Base-by-base conservation (phyloP, 2,329 filamentous ascomycete species). In the Cladobotryum mycophilum region DNA sequence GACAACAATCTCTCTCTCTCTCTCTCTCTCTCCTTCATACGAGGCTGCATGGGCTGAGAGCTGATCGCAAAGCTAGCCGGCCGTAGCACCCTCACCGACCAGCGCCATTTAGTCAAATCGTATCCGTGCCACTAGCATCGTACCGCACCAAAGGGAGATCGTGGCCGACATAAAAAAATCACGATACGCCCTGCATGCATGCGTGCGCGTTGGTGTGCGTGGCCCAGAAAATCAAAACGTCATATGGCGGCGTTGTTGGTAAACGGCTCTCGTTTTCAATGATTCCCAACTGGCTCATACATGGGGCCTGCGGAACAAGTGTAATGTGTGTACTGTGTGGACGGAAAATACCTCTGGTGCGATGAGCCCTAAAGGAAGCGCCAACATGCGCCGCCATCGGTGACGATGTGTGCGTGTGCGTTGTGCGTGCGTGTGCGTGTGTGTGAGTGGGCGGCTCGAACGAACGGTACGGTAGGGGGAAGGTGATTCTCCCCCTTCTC, bases 81-180 rank as follows among this genome's bases (percentile, higher is more conserved):
- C 13, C 36, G 14, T n/a, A 38, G 36, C 36, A 38, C 36, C n/a
- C 18, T 42, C 40, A 22, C 15, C 40, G 40, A 42, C 40, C 40
- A 18, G 40, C 18, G 40, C 40, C 18, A 22, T 42, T 42, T 22
- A 14, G 30, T 34, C 22, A 20, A 45, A 45, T 33, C 22, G 42
- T 45, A 30, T 45, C 42, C 42, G 42, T 45, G 22, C 42, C 42
- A 35, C 42, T 45, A 34, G 42, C 42, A 45, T 45, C 42, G 42
- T 22, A 42, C 20, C 15, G n/a, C 20, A 42, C 20, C 25, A 14
- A 22, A 22, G 14, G 22, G 34, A 37, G 30, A 46, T 46, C 34
- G 44, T 37, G 34, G 14, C 18, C 34, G 34, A 38, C 15, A 38
- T 46, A 12, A 22, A 37, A 12, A 22, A 37, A 46, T 38, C 33